A percentile compares a stretch with the other conserved stretches of the same genome.
Conservation (phyloP, 2,329 filamentous ascomycete genomes). For the Talaromyces verruculosus region DNA sequence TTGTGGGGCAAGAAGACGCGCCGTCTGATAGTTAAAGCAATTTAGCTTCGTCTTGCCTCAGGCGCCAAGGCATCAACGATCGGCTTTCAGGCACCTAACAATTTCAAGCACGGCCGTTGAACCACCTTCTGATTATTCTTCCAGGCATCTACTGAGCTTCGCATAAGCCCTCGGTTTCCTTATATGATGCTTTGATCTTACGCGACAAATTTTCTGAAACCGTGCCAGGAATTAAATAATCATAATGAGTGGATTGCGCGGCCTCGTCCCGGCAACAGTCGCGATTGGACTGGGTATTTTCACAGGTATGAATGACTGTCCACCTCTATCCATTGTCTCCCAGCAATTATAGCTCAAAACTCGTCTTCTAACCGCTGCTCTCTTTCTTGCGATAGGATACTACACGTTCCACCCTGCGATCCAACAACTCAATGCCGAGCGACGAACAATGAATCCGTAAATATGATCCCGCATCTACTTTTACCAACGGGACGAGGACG, state of each 20-base stretch:
- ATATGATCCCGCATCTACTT: background rate
- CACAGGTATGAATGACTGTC: conserved; percentile 32
- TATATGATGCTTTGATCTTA: background rate
- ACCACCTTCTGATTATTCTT: background rate
- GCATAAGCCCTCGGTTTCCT: background rate
- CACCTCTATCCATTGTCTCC: conserved; percentile 7
- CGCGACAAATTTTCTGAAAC: background rate
- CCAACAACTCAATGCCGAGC: conserved; percentile 37
- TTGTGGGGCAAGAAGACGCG: conserved; percentile 19
- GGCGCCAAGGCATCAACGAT: background rate
- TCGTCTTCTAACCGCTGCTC: background rate
- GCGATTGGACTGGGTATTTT: conserved; percentile 44
- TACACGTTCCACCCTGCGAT: conserved; percentile 47
- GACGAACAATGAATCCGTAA: conserved; percentile 24
- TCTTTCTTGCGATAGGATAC: conserved; percentile 36
- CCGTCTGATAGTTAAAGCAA: background rate
- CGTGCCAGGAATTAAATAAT: background rate
- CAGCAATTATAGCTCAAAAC: background rate
- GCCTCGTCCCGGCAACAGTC: conserved; percentile 38
- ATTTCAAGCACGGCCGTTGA: background rate
- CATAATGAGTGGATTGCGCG: conserved; percentile 36
- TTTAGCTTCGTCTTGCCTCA: background rate
- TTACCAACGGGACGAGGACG: background rate
- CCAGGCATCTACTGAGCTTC: background rate
- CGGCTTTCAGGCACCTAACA: background rate